Evolutionary conservation across 2,329 filamentous ascomycete genomes (phyloP).

Genomic region (Aspergillus sp.): DNA sequence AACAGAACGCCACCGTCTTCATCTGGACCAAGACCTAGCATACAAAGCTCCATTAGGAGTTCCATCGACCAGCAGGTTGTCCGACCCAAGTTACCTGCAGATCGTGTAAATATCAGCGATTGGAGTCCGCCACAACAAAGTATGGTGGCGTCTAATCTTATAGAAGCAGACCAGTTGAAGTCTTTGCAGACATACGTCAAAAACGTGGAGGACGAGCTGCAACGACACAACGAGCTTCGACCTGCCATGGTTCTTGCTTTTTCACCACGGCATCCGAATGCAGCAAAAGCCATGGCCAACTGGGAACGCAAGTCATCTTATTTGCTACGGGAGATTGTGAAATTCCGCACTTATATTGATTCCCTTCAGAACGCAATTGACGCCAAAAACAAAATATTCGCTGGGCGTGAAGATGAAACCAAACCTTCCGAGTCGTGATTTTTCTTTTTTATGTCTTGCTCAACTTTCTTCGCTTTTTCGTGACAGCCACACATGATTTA

Average conservation of each 20-base stretch:
- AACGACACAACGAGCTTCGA: constrained; percentile 83
- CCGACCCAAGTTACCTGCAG: constrained; percentile 73
- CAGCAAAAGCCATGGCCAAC: constrained; percentile 82
- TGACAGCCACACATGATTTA: not conserved
- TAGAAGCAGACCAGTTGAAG: constrained; percentile 77
- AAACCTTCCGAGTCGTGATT: constrained; percentile 9
- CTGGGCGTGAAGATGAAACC: constrained; percentile 16
- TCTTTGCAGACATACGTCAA: constrained; percentile 76
- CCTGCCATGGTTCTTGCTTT: constrained; percentile 87
- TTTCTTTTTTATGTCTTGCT: not conserved
- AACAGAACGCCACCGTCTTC: constrained; percentile 32
- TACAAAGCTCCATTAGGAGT: constrained; percentile 63
- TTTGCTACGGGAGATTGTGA: constrained; percentile 88
- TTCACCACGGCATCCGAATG: constrained; percentile 78
- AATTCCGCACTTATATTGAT: constrained; percentile 94
- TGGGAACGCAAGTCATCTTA: constrained; percentile 97
- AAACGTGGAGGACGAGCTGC: constrained; percentile 80
- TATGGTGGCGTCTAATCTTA: constrained; percentile 76
- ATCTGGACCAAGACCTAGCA: constrained; percentile 50
- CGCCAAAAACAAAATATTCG: constrained; percentile 70
- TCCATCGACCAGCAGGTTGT: constrained; percentile 66
- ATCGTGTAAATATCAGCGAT: constrained; percentile 78
- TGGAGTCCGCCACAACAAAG: constrained; percentile 89
- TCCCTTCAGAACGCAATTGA: constrained; percentile 69
- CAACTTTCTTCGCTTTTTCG: not conserved